These are phyloP conservation scores for Xylaria sp. DNA, from an alignment of 495 filamentous ascomycete species.

Conservation along the genomic window DNA sequence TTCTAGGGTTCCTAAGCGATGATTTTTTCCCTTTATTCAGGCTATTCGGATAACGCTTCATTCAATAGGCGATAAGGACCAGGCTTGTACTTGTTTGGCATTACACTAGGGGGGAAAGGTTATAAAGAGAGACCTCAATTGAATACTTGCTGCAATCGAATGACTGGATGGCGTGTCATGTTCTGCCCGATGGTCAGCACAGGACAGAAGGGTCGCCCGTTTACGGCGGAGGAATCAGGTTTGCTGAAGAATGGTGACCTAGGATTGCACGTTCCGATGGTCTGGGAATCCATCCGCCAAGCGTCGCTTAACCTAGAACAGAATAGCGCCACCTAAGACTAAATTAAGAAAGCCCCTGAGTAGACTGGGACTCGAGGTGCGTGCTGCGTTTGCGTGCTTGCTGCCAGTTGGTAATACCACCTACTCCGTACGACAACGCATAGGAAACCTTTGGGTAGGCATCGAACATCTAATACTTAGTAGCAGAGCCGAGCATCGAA, in stretches of 20 bases:
- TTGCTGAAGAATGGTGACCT: not conserved
- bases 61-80: not conserved
- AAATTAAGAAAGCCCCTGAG: constrained; percentile 3
- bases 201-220: not conserved
- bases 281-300: constrained; percentile 1
- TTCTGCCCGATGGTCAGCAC: not conserved
- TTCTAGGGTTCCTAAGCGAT: not conserved
- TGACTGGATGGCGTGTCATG: not conserved
- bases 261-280: not conserved
- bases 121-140: not conserved
- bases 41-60: too few relatives aligned
- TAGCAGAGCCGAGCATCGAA: not conserved
- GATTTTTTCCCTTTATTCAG: not conserved
- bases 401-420: not conserved
- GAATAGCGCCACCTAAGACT: not conserved
- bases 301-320: not conserved
- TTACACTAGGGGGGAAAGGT: too few relatives aligned
- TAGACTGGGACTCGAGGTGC: not conserved
- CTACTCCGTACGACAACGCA: too few relatives aligned
- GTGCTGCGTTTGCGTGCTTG: not conserved
- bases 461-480: not conserved
- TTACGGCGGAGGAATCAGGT: not conserved
- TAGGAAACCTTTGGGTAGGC: too few relatives aligned
- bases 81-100: not conserved
- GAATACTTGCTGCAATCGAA: not conserved